Evolutionary conservation across 78 protist genomes (phyloP).

Genomic region (Pigoraptor vietnamica): DNA sequence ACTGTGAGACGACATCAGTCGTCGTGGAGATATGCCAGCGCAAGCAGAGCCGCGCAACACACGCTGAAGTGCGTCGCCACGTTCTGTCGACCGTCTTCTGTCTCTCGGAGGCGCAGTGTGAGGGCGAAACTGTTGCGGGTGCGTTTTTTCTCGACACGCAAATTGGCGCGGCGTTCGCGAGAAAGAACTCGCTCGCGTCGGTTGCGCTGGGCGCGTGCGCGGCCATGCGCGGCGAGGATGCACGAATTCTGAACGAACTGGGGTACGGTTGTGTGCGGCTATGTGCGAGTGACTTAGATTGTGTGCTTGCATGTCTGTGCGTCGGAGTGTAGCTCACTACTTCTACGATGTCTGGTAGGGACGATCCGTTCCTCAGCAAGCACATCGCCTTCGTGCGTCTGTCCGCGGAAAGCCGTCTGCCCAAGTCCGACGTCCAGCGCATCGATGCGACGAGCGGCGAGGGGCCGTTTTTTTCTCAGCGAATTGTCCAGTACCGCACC

Average conservation of each 20-base stretch:
- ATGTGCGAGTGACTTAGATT: not conserved
- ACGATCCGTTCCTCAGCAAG: not conserved
- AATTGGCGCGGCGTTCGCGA: not conserved
- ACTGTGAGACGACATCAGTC: too few species aligned
- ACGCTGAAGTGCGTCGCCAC: not conserved
- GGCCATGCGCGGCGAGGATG: not conserved
- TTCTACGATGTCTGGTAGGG: not conserved
- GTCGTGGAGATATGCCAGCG: not conserved
- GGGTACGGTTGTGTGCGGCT: not conserved
- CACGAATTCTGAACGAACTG: not conserved
- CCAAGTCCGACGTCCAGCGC: too few species aligned
- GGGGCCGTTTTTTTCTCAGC: not conserved
- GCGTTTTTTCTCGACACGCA: not conserved
- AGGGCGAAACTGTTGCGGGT: not conserved
- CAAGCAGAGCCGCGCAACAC: not conserved
- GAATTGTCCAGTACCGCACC: not conserved
- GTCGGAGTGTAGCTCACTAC: not conserved
- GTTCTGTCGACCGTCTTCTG: not conserved
- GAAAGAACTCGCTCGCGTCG: not conserved
- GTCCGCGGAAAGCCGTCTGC: not conserved
- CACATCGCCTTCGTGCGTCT: not conserved
- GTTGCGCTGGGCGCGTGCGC: not conserved
- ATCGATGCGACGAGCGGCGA: not conserved
- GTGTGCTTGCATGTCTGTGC: not conserved
- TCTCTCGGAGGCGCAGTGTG: not conserved